These are phyloP conservation scores for Backusella luteola DNA, from an alignment of 192 early-diverging fungal genomes.

Conservation along the genomic window DNA sequence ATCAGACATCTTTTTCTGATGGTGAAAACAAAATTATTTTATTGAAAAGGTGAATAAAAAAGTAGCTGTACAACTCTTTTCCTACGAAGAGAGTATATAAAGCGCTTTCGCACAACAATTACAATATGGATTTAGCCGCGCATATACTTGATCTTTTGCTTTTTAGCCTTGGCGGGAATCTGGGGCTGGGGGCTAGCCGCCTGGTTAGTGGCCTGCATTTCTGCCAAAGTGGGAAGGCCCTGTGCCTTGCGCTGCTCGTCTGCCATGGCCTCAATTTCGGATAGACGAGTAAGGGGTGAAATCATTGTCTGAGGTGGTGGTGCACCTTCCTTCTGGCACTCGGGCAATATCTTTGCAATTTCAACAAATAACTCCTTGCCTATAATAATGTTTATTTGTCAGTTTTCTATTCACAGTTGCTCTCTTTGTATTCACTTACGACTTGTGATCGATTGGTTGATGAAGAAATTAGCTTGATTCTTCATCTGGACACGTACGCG, in stretches of 20 bases:
- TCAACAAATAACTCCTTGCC: constrained; percentile 32
- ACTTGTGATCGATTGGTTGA: constrained; percentile 44
- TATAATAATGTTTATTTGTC: not conserved
- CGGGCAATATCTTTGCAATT: constrained; percentile 31
- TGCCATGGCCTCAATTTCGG: constrained; percentile 30
- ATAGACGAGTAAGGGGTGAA: constrained; percentile 29
- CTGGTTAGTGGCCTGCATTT: constrained; percentile 13
- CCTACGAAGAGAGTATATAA: constrained; percentile 18
- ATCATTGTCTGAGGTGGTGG: constrained; percentile 30
- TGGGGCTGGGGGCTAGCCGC: not conserved
- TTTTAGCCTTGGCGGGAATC: constrained; percentile 18
- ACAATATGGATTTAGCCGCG: constrained; percentile 14
- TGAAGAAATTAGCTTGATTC: constrained; percentile 40
- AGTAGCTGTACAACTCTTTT: constrained; percentile 18
- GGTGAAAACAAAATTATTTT: not conserved
- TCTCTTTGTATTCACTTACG: constrained; percentile 41
- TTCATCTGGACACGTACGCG: constrained; percentile 65
- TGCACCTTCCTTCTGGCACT: constrained; percentile 23
- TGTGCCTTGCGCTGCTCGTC: constrained; percentile 36
- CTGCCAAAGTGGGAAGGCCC: constrained; percentile 31
- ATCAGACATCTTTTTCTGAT: too few species aligned
- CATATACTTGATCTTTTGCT: constrained; percentile 34
- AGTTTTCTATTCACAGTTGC: not conserved
- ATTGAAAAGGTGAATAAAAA: not conserved
- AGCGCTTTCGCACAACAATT: not conserved